phyloP scores from a whole-genome alignment of 805 yeast species.

The Starmerella davenportii region DNA sequence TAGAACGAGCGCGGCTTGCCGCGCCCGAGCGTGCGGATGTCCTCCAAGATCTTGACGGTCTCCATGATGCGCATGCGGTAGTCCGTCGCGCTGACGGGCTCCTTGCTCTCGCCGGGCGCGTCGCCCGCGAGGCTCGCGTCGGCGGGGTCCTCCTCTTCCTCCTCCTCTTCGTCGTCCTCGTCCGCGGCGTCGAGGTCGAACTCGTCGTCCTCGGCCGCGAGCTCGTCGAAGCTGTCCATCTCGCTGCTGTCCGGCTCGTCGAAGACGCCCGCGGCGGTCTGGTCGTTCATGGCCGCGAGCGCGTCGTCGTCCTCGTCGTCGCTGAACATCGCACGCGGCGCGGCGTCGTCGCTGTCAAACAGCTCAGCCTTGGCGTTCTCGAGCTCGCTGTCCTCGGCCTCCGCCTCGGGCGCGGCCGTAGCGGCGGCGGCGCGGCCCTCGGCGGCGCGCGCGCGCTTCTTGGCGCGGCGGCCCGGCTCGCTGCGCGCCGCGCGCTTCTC shows the following conservation, averaged over 20 bases:
- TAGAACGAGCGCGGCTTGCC: conserved; percentile 79
- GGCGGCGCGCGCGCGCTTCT: conserved; percentile 18
- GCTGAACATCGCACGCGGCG: conserved; percentile 52
- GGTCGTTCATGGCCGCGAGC: conserved; percentile 20
- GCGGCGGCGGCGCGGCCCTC: conserved; percentile 17
- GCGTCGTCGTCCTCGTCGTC: conserved; percentile 49
- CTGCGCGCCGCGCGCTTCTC: conserved; percentile 16
- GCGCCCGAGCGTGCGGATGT: conserved; percentile 38
- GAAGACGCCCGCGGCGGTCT: conserved; percentile 18
- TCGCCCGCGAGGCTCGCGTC: conserved; percentile 14
- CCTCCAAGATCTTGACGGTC: conserved; percentile 81
- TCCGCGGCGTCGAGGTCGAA: conserved; percentile 12
- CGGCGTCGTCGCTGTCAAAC: conserved; percentile 47
- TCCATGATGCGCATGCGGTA: conserved; percentile 90
- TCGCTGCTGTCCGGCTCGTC: conserved; percentile 9
- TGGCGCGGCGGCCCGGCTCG: conserved; percentile 19
- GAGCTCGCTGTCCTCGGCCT: conserved; percentile 27
- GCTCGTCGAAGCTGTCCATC: conserved; percentile 16
- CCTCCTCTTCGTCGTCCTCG: conserved; percentile 13
- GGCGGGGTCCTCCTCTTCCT: conserved; percentile 10
- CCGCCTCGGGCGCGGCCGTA: conserved; percentile 10
- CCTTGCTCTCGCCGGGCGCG: conserved; percentile 7
- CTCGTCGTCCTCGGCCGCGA: conserved; percentile 15
- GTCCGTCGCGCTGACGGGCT: conserved; percentile 46
- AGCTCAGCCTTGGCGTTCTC: conserved; percentile 33